Conservation (phyloP, 495 filamentous ascomycete species). For the Penicillium diatomitis region DNA sequence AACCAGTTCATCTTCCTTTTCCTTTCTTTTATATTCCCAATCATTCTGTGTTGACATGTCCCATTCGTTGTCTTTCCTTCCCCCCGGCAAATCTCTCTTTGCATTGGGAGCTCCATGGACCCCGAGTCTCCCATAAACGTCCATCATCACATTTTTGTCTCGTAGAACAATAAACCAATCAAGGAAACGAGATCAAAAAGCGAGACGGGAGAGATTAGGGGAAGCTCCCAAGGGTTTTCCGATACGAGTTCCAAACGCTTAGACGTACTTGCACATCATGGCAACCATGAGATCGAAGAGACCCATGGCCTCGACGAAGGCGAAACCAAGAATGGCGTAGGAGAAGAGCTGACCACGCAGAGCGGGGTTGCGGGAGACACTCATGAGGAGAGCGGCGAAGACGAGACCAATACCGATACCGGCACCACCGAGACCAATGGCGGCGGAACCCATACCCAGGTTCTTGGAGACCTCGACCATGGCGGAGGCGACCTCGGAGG, state of each 20-base stretch:
- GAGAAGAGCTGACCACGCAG: constrained; percentile 87
- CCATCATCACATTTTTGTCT: too few species aligned
- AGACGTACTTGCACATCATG: constrained; percentile 69
- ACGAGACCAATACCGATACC: constrained; percentile 91
- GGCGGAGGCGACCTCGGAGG: constrained; percentile 72
- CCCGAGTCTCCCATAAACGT: too few species aligned
- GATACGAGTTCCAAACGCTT: constrained; percentile 19
- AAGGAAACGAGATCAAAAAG: too few species aligned
- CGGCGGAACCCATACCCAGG: constrained; percentile 75
- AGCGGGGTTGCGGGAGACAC: constrained; percentile 80
- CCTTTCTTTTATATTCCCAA: constrained; percentile 11
- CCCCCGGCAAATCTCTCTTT: too few species aligned
- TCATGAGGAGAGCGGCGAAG: constrained; percentile 76
- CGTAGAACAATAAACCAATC: too few species aligned
- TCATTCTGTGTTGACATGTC: constrained; percentile 5
- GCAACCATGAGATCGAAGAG: constrained; percentile 91
- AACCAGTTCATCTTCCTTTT: too few species aligned
- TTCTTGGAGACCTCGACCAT: constrained; percentile 84
- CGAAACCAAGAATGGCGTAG: constrained; percentile 89
- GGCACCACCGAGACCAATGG: constrained; percentile 83
- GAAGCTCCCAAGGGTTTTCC: not conserved
- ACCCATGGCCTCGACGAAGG: constrained; percentile 89
- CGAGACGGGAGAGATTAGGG: too few species aligned
- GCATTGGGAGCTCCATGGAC: too few species aligned
- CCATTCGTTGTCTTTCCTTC: not conserved